These are phyloP conservation scores for Mycena albidolilacea DNA, from an alignment of 768 basidiomycete genomes.

Conservation along the genomic window DNA sequence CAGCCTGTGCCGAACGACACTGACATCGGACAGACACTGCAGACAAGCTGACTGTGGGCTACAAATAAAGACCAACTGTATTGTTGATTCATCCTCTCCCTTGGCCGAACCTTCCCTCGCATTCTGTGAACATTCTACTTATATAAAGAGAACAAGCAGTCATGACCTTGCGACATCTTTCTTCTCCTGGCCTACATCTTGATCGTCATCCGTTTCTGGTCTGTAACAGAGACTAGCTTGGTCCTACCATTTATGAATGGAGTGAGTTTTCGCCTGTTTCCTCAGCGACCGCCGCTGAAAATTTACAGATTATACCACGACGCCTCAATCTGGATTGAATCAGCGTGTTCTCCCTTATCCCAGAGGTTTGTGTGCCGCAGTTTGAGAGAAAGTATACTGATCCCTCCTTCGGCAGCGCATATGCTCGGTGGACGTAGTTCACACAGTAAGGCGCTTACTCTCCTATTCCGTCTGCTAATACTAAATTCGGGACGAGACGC, in stretches of 20 bases:
- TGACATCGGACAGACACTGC: too few species aligned
- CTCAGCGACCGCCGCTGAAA: not conserved
- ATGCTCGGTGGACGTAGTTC: constrained; percentile 51
- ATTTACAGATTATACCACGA: constrained; percentile 38
- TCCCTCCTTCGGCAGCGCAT: not conserved
- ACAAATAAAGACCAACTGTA: too few species aligned
- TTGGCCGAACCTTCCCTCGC: too few species aligned
- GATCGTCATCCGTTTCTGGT: too few species aligned
- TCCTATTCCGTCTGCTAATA: not conserved
- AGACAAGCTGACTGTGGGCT: too few species aligned
- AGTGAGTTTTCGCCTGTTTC: not conserved
- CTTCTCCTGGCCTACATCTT: too few species aligned
- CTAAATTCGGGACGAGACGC: constrained; percentile 37
- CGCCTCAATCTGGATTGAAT: constrained; percentile 40
- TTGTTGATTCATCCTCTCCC: too few species aligned
- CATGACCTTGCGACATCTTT: not conserved
- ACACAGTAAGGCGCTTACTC: constrained; percentile 41
- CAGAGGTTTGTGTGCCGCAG: constrained; percentile 20
- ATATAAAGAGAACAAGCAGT: too few species aligned
- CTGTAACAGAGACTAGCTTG: too few species aligned
- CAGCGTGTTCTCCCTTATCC: constrained; percentile 32
- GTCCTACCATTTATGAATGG: constrained; percentile 11
- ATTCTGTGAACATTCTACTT: too few species aligned
- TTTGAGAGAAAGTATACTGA: not conserved
- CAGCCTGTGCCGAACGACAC: too few species aligned